Conservation (phyloP, 1,284 basidiomycete genomes). For the Afroboletus lepidellus region DNA sequence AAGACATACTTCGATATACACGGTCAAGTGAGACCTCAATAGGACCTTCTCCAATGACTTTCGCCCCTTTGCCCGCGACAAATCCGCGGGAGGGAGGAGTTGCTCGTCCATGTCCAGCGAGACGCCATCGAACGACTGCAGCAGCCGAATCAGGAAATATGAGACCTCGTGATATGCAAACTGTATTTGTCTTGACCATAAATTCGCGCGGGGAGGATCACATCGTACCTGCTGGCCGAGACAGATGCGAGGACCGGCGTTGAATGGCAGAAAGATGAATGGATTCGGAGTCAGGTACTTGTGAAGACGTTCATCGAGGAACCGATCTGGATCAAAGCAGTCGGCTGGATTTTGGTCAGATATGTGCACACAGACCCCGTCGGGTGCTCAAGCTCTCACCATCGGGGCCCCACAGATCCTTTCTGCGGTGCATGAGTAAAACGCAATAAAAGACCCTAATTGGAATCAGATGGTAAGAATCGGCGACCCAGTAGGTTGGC, state of each 20-base stretch:
- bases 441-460: slow-evolving; percentile 28
- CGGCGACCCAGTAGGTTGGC: not conserved
- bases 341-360: slow-evolving; percentile 25
- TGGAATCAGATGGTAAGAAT: not conserved
- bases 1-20: slow-evolving; percentile 41
- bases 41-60: slow-evolving; percentile 33
- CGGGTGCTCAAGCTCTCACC: slow-evolving; percentile 28
- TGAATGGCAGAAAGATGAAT: slow-evolving; percentile 40
- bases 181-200: slow-evolving; percentile 17
- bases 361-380: not conserved
- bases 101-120: slow-evolving; percentile 39
- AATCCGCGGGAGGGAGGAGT: slow-evolving; percentile 34
- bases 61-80: slow-evolving; percentile 24
- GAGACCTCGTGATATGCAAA: slow-evolving; percentile 46
- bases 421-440: slow-evolving; percentile 37
- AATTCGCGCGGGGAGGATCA: too few species aligned
- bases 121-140: slow-evolving; percentile 39
- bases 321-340: slow-evolving; percentile 41
- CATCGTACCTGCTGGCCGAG: slow-evolving; percentile 43
- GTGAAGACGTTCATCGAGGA: slow-evolving; percentile 35
- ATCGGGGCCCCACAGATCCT: slow-evolving; percentile 39
- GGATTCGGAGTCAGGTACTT: slow-evolving; percentile 35
- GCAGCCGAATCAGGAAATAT: slow-evolving; percentile 41
- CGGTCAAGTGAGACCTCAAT: slow-evolving; percentile 48
- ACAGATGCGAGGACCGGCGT: slow-evolving; percentile 48